Percentiles rank a stretch among this genome's conserved stretches.
phyloP scores from a whole-genome alignment of 129 eudicot species.

The Calendula officinalis region DNA sequence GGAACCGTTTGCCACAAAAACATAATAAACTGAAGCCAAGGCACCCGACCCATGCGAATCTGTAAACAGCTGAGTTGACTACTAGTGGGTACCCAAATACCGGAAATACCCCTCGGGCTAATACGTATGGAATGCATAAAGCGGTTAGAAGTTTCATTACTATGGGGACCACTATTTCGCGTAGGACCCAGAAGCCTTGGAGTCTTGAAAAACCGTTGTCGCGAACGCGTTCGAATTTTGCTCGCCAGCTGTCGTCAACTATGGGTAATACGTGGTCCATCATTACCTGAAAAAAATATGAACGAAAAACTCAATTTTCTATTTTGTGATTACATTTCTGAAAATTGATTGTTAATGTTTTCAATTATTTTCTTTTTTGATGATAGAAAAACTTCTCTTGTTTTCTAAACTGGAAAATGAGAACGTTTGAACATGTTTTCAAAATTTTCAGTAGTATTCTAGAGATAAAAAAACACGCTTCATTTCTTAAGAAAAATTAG shows the following conservation, averaged over 20 bases:
- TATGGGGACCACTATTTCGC: slow-evolving; percentile 82
- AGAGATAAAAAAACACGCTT: too few relatives aligned
- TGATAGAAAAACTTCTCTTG: too few relatives aligned
- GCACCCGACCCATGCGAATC: slow-evolving; percentile 93
- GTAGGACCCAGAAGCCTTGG: slow-evolving; percentile 84
- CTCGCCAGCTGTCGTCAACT: slow-evolving; percentile 84
- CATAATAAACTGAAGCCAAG: slow-evolving; percentile 58
- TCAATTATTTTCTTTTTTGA: too few relatives aligned
- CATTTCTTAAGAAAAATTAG: too few relatives aligned
- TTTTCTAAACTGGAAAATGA: too few relatives aligned
- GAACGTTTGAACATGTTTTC: too few relatives aligned
- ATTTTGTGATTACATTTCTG: too few relatives aligned
- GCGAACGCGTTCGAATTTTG: slow-evolving; percentile 85
- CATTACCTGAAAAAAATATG: slow-evolving; percentile 50
- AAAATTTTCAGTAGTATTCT: too few relatives aligned
- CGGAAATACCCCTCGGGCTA: slow-evolving; percentile 82
- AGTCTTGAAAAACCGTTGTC: slow-evolving; percentile 88
- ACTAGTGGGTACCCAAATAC: slow-evolving; percentile 79
- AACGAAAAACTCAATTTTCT: too few relatives aligned
- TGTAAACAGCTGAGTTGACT: slow-evolving; percentile 85
- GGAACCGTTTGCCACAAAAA: slow-evolving; percentile 77
- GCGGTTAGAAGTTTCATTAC: slow-evolving; percentile 89
- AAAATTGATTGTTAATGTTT: too few relatives aligned
- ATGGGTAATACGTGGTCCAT: slow-evolving; percentile 86
- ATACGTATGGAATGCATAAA: slow-evolving; percentile 81